phyloP scores from a whole-genome alignment of 176 grass and related monocot genomes.

The Panicum miliaceum region DNA sequence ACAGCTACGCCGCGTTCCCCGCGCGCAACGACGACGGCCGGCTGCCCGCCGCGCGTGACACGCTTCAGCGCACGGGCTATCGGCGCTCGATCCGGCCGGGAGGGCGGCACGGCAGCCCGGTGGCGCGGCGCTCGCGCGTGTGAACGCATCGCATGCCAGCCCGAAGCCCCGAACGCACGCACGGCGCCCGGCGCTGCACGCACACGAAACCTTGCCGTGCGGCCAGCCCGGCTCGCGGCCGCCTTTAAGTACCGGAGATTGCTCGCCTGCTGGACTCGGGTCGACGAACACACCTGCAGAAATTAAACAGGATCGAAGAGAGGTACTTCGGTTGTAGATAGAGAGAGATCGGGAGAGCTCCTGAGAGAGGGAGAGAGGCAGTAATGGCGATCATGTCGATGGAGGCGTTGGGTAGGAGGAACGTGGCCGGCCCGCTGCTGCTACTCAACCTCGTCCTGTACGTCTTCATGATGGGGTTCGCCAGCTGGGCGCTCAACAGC shows the following conservation, averaged over 20 bases:
- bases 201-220: slow-evolving; percentile 28
- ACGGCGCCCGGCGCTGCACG: background rate
- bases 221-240: background rate
- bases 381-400: background rate
- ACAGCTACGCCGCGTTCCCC: background rate
- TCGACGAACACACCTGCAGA: background rate
- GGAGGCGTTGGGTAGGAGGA: slow-evolving; percentile 38
- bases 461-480: slow-evolving; percentile 47
- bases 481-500: slow-evolving; percentile 46
- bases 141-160: background rate
- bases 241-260: background rate
- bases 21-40: background rate
- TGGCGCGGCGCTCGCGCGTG: background rate
- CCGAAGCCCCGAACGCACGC: slow-evolving; percentile 16
- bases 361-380: background rate
- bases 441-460: slow-evolving; percentile 59
- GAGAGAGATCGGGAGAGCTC: background rate
- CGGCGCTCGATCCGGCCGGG: too few relatives aligned
- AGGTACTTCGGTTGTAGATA: background rate
- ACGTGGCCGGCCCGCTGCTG: slow-evolving; percentile 39
- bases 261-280: background rate
- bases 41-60: background rate
- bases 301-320: background rate
- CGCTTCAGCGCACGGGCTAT: background rate
- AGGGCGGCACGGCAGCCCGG: slow-evolving; percentile 20